Evolutionary conservation across 2,329 filamentous ascomycete genomes (phyloP), one percentile per base, ranked within the genome.

Genomic region (Sporothrix euskadiensis): DNA sequence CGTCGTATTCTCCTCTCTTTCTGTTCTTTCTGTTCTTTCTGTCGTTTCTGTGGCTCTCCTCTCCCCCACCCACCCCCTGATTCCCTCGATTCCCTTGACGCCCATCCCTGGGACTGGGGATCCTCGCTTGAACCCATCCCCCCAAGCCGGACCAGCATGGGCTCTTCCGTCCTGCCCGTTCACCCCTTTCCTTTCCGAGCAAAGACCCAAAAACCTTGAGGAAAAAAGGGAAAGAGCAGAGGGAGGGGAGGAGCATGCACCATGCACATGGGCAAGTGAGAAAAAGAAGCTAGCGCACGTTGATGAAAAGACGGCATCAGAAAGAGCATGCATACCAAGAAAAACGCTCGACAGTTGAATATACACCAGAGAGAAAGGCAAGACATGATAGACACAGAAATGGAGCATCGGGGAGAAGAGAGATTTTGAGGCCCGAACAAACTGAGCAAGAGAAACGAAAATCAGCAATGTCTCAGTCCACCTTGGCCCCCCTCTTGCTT

Each of bases 151-250:
- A 57, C n/a, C 30, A 57, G 32, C 54, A 59, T 32, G 69, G 69
- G 69, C 52, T 41, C 41, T 71, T 59, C 66, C 66, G 66, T 69
- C 30, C 54, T 35, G 69, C 69, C 69, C 54, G 54, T 61, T 59
- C 22, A n/a, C 54, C 54, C 69, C 54, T 71, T 71, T 71, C 69
- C 69, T 47, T 71, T 47, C 69, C 32, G 26, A 59, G 69, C 69
- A 59, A 59, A 59, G 52, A 39, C 3, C 69, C 32, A 47, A 70
- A 70, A 61, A 66, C 26, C 39, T 10, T 10, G 35, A 56, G 14
- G 52, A 54, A 26, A 26, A 39, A 69, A n/a, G 9, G 41, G 41
- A 57, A 44, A 70, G 19, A 16, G 32, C 32, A 47, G 19, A 39
- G 57, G 22, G 26, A 26, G 26, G 26, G 26, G 26, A 26, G 52